Evolutionary conservation across 2,329 filamentous ascomycete species (phyloP).

Genomic region (Aureobasidium sp.): DNA sequence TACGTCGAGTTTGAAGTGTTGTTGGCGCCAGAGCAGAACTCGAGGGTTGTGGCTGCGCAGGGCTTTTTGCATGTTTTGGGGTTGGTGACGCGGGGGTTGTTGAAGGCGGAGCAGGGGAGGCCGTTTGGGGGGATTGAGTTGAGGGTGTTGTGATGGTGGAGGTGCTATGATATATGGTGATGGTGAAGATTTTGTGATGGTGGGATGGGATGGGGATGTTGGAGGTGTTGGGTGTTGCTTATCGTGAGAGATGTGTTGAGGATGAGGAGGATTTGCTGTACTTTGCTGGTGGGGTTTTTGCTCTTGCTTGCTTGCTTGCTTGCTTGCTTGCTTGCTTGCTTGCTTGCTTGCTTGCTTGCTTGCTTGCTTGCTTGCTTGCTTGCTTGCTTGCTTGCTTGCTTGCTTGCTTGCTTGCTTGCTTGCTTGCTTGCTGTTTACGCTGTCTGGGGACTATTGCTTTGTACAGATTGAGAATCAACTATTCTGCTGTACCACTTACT

Average conservation of each 20-base stretch:
- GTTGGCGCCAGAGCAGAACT: constrained; percentile 49
- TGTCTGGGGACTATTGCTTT: neutral
- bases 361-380: too few relatives aligned
- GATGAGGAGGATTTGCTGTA: neutral
- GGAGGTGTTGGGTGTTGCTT: neutral
- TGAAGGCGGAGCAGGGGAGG: constrained; percentile 50
- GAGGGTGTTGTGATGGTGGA: neutral
- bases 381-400: too few relatives aligned
- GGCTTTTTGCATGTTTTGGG: constrained; percentile 66
- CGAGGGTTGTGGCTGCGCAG: constrained; percentile 57
- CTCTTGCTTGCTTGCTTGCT: too few relatives aligned
- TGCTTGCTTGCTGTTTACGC: neutral
- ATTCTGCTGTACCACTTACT: too few relatives aligned
- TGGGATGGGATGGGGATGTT: too few relatives aligned
- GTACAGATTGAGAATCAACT: too few relatives aligned
- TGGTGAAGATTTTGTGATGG: neutral
- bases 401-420: too few relatives aligned
- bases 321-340: too few relatives aligned
- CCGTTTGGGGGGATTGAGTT: constrained; percentile 21
- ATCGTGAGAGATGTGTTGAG: neutral
- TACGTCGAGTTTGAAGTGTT: constrained; percentile 59
- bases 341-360: too few relatives aligned
- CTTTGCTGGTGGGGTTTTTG: neutral
- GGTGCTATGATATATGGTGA: neutral
- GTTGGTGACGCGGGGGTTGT: constrained; percentile 43